Evolutionary conservation across 106 monocot species (phyloP), one percentile per base, ranked within the genome.

Genomic region (Cymbidium sinense): DNA sequence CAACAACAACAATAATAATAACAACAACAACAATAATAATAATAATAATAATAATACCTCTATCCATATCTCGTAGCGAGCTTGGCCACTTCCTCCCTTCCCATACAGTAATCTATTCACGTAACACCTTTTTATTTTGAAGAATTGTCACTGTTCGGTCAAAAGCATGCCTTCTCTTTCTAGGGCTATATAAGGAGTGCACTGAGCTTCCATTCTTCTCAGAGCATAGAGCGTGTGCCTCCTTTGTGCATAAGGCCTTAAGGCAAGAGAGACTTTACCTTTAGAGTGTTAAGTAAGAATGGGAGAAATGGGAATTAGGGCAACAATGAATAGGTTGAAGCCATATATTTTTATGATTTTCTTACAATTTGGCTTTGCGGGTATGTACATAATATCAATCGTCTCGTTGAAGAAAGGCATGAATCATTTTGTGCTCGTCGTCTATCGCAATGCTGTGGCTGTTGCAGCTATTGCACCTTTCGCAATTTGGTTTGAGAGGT

Each of bases 391-490:
- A 43, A 75, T 91, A 52, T 76, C 86, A 7, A 64, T 88, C 10
- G 81, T 81, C 17, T 84, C 86, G 33, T 74, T 91, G 18, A 88
- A 86, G 76, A 78, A 81, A 11, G 91, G 91, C 5, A 88, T 91
- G 83, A 91, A 77, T 81, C 91, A 91, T 70, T 91, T 77, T 37
- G 88, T 91, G 34, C 91, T 91, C 18, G 91, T 91, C 12, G 88
- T 91, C 7, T 91, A 91, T 54, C 75, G 91, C 21, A 88, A 91
- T 73, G 71, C 51, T 6, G 50, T 82, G 27, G 91, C 91, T 1
- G 77, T 79, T 5, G 73, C 35, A 17, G 62, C 80, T 41, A 84
- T 91, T 7, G 86, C 88, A 1, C 91, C 91, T 0, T 91, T 91
- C 43, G 88, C 91, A 2, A 70, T 86, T 74, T 86, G 77, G 79